Evolutionary conservation across 495 filamentous ascomycete genomes (phyloP).

Genomic region (Cetradonia linearis): DNA sequence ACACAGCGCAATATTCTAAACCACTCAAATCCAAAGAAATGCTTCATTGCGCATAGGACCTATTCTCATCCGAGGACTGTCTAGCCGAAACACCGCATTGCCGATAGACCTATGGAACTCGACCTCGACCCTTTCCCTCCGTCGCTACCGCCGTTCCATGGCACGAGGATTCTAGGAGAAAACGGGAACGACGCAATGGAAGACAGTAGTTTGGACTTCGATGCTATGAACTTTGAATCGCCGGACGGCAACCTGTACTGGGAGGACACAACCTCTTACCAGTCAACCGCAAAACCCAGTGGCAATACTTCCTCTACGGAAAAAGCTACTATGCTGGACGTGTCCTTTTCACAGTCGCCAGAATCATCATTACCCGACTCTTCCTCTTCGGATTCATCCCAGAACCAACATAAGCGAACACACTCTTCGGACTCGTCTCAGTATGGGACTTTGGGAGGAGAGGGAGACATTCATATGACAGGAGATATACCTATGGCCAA

Average conservation of each 20-base stretch:
- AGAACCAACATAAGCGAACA: conserved; percentile 34
- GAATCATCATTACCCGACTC: conserved; percentile 30
- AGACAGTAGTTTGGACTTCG: conserved; percentile 10
- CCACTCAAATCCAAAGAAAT: background rate
- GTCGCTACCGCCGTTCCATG: conserved; percentile 13
- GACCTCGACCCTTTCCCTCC: conserved; percentile 19
- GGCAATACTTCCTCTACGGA: conserved; percentile 1
- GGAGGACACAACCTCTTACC: conserved; percentile 4
- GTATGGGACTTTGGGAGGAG: conserved; percentile 23
- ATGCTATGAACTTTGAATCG: background rate
- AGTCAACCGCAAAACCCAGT: conserved; percentile 12
- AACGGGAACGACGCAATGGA: conserved; percentile 17
- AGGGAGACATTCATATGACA: conserved; percentile 26
- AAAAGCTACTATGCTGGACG: background rate
- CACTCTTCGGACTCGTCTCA: conserved; percentile 37
- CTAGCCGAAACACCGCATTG: conserved; percentile 1
- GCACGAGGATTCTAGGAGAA: conserved; percentile 12
- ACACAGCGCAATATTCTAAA: background rate
- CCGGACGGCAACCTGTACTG: conserved; percentile 7
- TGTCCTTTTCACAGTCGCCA: conserved; percentile 5
- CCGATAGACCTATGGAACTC: conserved; percentile 17
- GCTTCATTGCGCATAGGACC: conserved; percentile 4
- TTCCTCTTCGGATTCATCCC: conserved; percentile 37
- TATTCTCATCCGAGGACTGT: background rate
- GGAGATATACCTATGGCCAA: conserved; percentile 8